phyloP scores from a whole-genome alignment of 129 eudicot genomes.

The Apium graveolens region DNA sequence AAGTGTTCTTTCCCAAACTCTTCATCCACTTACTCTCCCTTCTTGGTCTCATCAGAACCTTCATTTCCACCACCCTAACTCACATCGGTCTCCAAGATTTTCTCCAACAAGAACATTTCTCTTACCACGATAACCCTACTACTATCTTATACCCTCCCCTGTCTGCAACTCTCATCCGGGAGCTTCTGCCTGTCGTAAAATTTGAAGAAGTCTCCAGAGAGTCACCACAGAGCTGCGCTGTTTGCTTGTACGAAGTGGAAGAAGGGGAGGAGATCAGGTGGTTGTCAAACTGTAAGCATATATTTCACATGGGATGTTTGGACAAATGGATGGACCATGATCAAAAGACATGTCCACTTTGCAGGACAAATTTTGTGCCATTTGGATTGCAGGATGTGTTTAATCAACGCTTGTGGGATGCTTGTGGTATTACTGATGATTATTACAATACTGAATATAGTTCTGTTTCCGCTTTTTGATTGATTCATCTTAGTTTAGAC shows the following conservation, averaged over 20 bases:
- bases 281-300: constrained; percentile 49
- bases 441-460: constrained; percentile 21
- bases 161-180: constrained; percentile 48
- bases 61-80: constrained; percentile 26
- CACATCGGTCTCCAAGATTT: constrained; percentile 36
- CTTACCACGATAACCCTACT: constrained; percentile 25
- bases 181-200: constrained; percentile 50
- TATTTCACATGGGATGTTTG: constrained; percentile 54
- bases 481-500: not conserved
- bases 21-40: constrained; percentile 43
- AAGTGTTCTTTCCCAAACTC: constrained; percentile 50
- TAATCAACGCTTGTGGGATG: constrained; percentile 56
- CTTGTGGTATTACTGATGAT: constrained; percentile 28
- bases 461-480: constrained; percentile 7
- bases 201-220: constrained; percentile 16
- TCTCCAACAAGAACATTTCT: constrained; percentile 25
- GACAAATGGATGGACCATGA: constrained; percentile 90
- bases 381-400: constrained; percentile 38
- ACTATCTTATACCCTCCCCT: constrained; percentile 26
- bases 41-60: constrained; percentile 36
- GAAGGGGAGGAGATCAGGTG: constrained; percentile 57
- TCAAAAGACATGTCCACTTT: constrained; percentile 64
- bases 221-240: constrained; percentile 47
- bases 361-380: constrained; percentile 50
- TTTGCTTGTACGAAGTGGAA: constrained; percentile 50